Percentiles rank a stretch among this genome's conserved stretches.
These are phyloP conservation scores for Torulaspora gathmanii DNA, from an alignment of 805 yeast genomes.

Conservation along the genomic window DNA sequence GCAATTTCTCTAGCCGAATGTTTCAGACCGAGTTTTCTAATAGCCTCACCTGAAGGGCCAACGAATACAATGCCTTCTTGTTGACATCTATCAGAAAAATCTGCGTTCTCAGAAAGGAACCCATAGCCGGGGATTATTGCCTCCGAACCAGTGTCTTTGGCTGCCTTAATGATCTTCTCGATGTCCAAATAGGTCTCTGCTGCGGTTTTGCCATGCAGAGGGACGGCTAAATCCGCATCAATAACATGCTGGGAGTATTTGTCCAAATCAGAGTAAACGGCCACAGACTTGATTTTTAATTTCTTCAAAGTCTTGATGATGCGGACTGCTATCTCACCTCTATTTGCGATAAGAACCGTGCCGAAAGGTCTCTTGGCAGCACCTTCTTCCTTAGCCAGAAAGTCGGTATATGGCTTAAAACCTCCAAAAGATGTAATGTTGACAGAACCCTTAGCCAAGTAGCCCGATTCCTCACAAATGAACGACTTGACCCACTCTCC, in stretches of 20 bases:
- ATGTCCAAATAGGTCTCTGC: slow-evolving; percentile 85
- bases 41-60: slow-evolving; percentile 95
- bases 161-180: slow-evolving; percentile 82
- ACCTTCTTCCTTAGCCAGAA: slow-evolving; percentile 20
- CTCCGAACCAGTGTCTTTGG: slow-evolving; percentile 76
- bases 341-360: slow-evolving; percentile 87
- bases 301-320: slow-evolving; percentile 84
- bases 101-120: slow-evolving; percentile 93
- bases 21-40: slow-evolving; percentile 84
- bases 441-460: slow-evolving; percentile 59
- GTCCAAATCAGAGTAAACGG: slow-evolving; percentile 89
- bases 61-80: slow-evolving; percentile 83
- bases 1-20: slow-evolving; percentile 97
- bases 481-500: slow-evolving; percentile 90
- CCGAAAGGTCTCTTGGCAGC: slow-evolving; percentile 58
- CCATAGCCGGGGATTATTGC: slow-evolving; percentile 99
- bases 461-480: slow-evolving; percentile 90
- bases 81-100: slow-evolving; percentile 83
- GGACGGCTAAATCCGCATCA: slow-evolving; percentile 75
- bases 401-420: slow-evolving; percentile 59
- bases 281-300: slow-evolving; percentile 71
- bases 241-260: slow-evolving; percentile 81
- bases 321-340: slow-evolving; percentile 97
- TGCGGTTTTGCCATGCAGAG: slow-evolving; percentile 76
- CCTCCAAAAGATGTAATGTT: slow-evolving; percentile 89